Evolutionary conservation across 768 basidiomycete genomes (phyloP).

Genomic region (Macrolepiota albuminosa): DNA sequence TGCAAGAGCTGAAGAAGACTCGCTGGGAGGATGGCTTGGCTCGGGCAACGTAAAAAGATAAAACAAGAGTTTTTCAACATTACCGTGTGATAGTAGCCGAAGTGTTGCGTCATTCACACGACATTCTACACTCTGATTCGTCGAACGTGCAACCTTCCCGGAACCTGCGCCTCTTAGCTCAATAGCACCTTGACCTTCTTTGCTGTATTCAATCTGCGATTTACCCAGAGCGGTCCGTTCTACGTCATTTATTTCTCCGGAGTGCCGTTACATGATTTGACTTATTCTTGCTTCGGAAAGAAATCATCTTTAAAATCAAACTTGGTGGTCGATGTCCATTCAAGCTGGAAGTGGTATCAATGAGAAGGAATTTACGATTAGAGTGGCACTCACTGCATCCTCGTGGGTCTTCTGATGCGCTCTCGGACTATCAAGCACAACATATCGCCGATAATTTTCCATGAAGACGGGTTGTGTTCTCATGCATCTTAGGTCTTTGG

Average conservation of each 20-base stretch:
- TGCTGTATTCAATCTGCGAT: neutral
- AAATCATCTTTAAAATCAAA: constrained; percentile 63
- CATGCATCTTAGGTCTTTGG: constrained; percentile 44
- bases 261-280: neutral
- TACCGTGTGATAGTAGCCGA: neutral
- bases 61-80: neutral
- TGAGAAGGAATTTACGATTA: neutral
- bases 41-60: no score
- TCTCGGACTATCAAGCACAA: constrained; percentile 43
- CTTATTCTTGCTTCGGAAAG: constrained; percentile 19
- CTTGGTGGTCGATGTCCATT: constrained; percentile 39
- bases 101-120: neutral
- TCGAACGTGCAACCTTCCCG: neutral
- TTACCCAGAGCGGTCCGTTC: neutral
- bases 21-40: no score
- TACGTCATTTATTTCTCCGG: neutral
- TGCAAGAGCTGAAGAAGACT: neutral
- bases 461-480: constrained; percentile 60
- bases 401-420: constrained; percentile 22
- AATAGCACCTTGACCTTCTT: neutral
- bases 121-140: neutral
- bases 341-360: constrained; percentile 38
- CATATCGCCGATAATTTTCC: constrained; percentile 59
- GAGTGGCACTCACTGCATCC: constrained; percentile 42
- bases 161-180: neutral